A percentile compares a stretch with the other conserved stretches of the same genome.
These are phyloP conservation scores for Solanum boliviense DNA, from an alignment of 257 asterid species.

Conservation along the genomic window DNA sequence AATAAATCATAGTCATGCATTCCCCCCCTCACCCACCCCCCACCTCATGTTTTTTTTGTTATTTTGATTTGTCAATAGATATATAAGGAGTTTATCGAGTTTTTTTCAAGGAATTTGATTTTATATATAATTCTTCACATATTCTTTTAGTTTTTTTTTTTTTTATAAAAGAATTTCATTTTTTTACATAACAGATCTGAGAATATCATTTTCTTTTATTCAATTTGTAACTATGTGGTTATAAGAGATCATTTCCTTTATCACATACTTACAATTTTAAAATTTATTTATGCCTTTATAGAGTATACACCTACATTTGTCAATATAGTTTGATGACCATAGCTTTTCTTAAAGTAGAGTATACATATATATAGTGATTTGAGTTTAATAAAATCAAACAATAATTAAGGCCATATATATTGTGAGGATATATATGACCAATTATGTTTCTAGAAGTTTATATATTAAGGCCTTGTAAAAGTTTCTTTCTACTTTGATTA, in stretches of 20 bases:
- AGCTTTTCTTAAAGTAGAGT: neutral
- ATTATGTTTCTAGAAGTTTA: neutral
- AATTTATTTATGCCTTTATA: too few species aligned
- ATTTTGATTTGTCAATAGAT: neutral
- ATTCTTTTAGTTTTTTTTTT: neutral
- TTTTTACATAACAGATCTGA: neutral
- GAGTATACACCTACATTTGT: neutral
- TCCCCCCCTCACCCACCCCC: neutral
- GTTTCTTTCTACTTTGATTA: neutral
- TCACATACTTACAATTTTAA: neutral
- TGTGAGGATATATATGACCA: neutral
- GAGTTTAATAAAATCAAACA: neutral
- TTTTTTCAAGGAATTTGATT: neutral
- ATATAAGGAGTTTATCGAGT: neutral
- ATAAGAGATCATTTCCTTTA: neutral
- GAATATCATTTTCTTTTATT: neutral
- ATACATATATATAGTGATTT: neutral
- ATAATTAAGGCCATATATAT: neutral
- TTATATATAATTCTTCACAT: neutral
- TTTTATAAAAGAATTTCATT: neutral
- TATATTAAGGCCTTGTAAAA: neutral
- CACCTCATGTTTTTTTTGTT: neutral
- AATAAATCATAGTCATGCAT: too few species aligned
- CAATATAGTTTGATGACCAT: neutral
- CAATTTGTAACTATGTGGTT: neutral